Conservation (phyloP, 2,329 filamentous ascomycete species). For the Apiospora phragmitis region DNA sequence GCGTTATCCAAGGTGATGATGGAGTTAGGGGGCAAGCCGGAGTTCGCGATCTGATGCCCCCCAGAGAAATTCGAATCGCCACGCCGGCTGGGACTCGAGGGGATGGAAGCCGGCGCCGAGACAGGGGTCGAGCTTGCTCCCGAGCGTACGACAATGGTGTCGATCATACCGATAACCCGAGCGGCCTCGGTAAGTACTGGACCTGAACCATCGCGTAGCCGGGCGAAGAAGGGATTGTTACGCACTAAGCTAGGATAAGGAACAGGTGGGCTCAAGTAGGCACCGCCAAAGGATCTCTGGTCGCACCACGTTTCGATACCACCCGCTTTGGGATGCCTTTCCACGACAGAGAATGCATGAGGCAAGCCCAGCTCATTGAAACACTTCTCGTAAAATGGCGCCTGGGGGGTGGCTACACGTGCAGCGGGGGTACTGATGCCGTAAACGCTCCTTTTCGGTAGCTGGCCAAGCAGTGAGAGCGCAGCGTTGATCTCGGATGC, state of each 20-base stretch:
- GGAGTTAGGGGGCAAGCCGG: slow-evolving; percentile 47
- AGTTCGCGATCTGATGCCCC: slow-evolving; percentile 13
- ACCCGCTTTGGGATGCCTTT: slow-evolving; percentile 64
- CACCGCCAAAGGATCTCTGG: slow-evolving; percentile 77
- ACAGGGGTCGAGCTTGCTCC: slow-evolving; percentile 42
- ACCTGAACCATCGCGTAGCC: slow-evolving; percentile 50
- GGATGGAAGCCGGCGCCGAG: slow-evolving; percentile 47
- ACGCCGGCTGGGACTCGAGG: slow-evolving; percentile 47
- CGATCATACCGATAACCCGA: slow-evolving; percentile 75
- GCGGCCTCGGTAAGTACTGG: slow-evolving; percentile 73
- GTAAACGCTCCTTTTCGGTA: slow-evolving; percentile 78
- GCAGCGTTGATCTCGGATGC: slow-evolving; percentile 83
- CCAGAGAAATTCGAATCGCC: slow-evolving; percentile 24
- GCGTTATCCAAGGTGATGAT: slow-evolving; percentile 77
- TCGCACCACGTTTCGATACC: slow-evolving; percentile 72
- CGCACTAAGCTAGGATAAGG: slow-evolving; percentile 61
- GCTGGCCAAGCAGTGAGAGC: slow-evolving; percentile 74
- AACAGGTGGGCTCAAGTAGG: slow-evolving; percentile 75
- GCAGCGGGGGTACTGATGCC: slow-evolving; percentile 73
- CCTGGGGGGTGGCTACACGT: slow-evolving; percentile 65
- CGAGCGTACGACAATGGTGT: slow-evolving; percentile 72
- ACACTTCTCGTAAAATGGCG: slow-evolving; percentile 83
- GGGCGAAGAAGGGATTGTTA: slow-evolving; percentile 50
- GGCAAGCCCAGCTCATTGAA: slow-evolving; percentile 84
- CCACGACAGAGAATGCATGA: slow-evolving; percentile 75